phyloP scores from a whole-genome alignment of 2,329 filamentous ascomycete species.

The Pseudogymnoascus verrucosus region DNA sequence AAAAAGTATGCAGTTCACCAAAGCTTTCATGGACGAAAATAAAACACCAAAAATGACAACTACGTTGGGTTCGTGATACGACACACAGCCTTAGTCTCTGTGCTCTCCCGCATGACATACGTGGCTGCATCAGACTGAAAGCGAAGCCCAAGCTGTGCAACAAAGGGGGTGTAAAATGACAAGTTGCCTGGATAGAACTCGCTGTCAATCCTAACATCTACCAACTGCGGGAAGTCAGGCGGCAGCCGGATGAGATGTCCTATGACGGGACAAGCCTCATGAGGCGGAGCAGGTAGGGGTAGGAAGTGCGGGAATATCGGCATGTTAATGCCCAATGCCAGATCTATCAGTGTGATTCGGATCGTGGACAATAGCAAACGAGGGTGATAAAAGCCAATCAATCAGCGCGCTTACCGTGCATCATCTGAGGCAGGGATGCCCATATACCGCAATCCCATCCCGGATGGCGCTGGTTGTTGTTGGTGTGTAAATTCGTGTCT shows the following conservation, averaged over 20 bases:
- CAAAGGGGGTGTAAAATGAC: not conserved
- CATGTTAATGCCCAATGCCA: constrained; percentile 2
- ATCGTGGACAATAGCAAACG: not conserved
- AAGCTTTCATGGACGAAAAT: not conserved
- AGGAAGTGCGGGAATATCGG: constrained; percentile 3
- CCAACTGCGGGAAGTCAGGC: not conserved
- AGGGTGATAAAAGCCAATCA: constrained; percentile 7
- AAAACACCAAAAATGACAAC: constrained; percentile 6
- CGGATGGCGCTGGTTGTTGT: constrained; percentile 22
- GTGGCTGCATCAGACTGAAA: constrained; percentile 7
- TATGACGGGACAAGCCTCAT: not conserved
- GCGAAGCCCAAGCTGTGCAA: not conserved
- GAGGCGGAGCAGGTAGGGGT: not conserved
- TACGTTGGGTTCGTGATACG: constrained; percentile 5
- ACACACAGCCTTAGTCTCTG: constrained; percentile 3
- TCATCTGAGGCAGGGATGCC: constrained; percentile 27
- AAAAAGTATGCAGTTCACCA: constrained; percentile 4
- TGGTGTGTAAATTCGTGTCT: constrained; percentile 24
- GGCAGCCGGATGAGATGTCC: not conserved
- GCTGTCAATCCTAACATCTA: constrained; percentile 4
- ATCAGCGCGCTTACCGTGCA: constrained; percentile 24
- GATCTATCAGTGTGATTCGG: constrained; percentile 1
- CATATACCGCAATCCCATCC: constrained; percentile 30
- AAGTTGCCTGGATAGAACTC: not conserved
- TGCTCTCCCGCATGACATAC: constrained; percentile 6